Base-by-base conservation (phyloP, 2,329 filamentous ascomycete genomes). In the Xylaria sp. region DNA sequence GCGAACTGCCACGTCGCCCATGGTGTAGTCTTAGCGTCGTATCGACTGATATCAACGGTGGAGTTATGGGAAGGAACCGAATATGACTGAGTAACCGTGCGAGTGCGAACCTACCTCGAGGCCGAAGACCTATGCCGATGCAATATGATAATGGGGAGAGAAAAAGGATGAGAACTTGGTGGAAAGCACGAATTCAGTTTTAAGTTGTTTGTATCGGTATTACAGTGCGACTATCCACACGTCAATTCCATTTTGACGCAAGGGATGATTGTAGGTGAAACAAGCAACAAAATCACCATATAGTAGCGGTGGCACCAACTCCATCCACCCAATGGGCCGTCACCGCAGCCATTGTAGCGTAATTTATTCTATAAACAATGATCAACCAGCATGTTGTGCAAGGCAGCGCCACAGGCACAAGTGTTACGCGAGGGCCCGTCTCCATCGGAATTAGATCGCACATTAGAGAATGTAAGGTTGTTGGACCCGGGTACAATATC, bases 201-300 rank as follows among this genome's bases (percentile, higher is more conserved):
- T 57, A 61, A 57, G 56, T 60, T 65, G 34, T 34, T 37, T 61
- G 20, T 57, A 18, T 15, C n/a, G 44, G 51, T 18, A 52, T 61
- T 62, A 28, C 37, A 60, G 62, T 65, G 52, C 52, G 62, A 69
- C 62, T 57, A 25, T 58, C 18, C 15, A 23, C 9, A 28, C 28
- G 28, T 28, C 28, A 28, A 28, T 28, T 28, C 28, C 28, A 28
- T 28, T 28, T 28, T 52, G 23, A 7, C 51, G 62, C 58, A 65
- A 54, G 44, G 34, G 34, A 37, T 18, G 7, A 46, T 46, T 13
- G 15, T 46, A 46, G 15, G 44, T 25, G 46, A 51, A 37, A 23
- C 41, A 52, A 13, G 23, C 65, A 28, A 48, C 9, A 23, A 28
- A 1, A 46, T n/a, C 5, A 55, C 3, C 28, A 20, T 32, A 13